A percentile compares a stretch with the other conserved stretches of the same genome.
Conservation (phyloP, 768 basidiomycete species). For the Rhodotorula graminis region DNA sequence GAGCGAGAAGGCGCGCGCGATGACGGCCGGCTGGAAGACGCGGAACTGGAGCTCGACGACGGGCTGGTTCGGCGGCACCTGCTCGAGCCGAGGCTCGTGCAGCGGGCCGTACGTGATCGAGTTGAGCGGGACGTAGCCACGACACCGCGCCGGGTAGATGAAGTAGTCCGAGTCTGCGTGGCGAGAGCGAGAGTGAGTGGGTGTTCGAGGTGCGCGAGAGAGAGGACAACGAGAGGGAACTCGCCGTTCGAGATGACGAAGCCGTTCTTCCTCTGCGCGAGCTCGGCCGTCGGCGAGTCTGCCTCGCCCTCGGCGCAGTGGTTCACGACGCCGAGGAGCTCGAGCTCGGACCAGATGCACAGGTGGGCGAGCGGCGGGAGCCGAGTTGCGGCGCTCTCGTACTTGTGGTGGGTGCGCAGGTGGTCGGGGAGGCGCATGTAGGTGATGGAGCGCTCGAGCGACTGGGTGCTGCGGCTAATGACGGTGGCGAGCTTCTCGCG, state of each 20-base stretch:
- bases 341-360: constrained; percentile 20
- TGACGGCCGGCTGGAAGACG: neutral
- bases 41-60: constrained; percentile 7
- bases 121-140: constrained; percentile 30
- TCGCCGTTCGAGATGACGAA: constrained; percentile 31
- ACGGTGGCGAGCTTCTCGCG: constrained; percentile 26
- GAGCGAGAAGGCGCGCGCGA: constrained; percentile 17
- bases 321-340: constrained; percentile 3
- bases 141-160: constrained; percentile 24
- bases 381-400: neutral
- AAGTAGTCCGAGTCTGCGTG: constrained; percentile 32
- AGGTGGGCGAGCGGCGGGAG: constrained; percentile 25
- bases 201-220: too few relatives aligned
- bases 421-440: constrained; percentile 28
- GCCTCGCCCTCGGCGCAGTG: constrained; percentile 28
- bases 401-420: neutral
- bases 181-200: neutral
- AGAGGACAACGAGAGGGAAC: neutral
- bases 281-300: constrained; percentile 34
- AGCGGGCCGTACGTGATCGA: constrained; percentile 21
- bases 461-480: constrained; percentile 17
- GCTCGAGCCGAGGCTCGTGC: constrained; percentile 7
- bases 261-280: constrained; percentile 25
- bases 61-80: neutral
- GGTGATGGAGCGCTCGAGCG: constrained; percentile 20